These are phyloP conservation scores for Sisymbrium irio DNA, from an alignment of 345 rosid species.

Conservation along the genomic window DNA sequence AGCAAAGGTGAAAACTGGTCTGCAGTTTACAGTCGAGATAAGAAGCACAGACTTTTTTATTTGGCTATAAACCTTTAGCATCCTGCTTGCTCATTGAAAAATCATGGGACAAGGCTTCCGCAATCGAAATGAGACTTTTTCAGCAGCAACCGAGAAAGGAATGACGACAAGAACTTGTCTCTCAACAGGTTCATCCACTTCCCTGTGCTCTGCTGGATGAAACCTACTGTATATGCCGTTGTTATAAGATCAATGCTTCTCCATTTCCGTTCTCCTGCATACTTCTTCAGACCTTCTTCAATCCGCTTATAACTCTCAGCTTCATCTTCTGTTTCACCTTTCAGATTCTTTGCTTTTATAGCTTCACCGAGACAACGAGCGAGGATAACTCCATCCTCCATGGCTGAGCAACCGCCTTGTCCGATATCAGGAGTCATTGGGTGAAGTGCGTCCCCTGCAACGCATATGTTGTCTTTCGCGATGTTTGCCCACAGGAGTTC, in stretches of 20 bases:
- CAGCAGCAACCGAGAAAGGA: conserved; percentile 31
- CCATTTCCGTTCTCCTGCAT: conserved; percentile 60
- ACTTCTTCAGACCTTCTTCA: conserved; percentile 44
- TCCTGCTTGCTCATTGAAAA: conserved; percentile 4
- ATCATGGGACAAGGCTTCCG: conserved; percentile 35
- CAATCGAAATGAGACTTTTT: conserved; percentile 50
- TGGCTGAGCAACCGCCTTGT: conserved; percentile 68
- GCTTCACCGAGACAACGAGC: conserved; percentile 68
- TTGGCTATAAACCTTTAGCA: background rate
- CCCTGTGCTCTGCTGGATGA: conserved; percentile 45
- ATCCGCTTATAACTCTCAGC: conserved; percentile 38
- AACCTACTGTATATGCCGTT: conserved; percentile 49
- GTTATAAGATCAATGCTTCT: conserved; percentile 55
- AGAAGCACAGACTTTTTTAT: background rate
- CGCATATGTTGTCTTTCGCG: conserved; percentile 56
- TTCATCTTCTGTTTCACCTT: conserved; percentile 17
- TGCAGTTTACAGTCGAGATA: background rate
- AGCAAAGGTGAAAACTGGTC: conserved; percentile 8
- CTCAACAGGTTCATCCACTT: conserved; percentile 39
- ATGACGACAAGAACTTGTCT: conserved; percentile 41
- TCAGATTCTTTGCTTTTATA: conserved; percentile 9
- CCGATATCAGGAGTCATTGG: conserved; percentile 73
- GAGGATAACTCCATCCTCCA: conserved; percentile 62
- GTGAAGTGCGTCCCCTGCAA: conserved; percentile 73
- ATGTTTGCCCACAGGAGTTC: conserved; percentile 54